A percentile compares a stretch with the other conserved stretches of the same genome.
Evolutionary conservation across 129 eudicot species (phyloP).

Genomic region (Lonicera japonica): DNA sequence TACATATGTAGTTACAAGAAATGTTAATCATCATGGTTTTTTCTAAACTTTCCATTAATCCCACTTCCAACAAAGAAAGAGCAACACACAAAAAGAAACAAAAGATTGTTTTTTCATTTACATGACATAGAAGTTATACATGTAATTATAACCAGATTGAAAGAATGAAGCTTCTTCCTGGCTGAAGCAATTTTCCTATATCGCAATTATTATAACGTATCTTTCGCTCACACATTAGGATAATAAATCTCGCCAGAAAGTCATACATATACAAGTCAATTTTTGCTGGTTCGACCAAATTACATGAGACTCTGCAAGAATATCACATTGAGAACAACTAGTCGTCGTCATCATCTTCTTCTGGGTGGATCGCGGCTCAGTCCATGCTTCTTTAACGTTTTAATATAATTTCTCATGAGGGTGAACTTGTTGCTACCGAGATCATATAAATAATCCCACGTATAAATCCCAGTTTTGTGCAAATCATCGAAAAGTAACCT

Average conservation of each 20-base stretch:
- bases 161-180: background rate
- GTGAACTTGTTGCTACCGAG: conserved; percentile 58
- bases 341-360: conserved; percentile 10
- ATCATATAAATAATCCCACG: conserved; percentile 54
- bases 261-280: too few species aligned
- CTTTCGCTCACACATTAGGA: background rate
- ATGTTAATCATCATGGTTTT: too few species aligned
- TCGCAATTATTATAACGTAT: too few species aligned
- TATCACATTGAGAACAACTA: background rate
- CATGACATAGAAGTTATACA: background rate
- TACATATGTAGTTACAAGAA: too few species aligned
- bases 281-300: too few species aligned
- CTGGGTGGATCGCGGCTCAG: conserved; percentile 48
- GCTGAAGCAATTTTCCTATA: background rate
- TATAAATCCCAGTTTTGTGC: conserved; percentile 61
- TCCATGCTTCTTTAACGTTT: conserved; percentile 47
- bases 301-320: background rate
- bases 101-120: background rate
- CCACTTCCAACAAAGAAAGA: too few species aligned
- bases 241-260: background rate
- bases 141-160: background rate
- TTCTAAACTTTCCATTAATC: too few species aligned
- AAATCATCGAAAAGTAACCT: conserved; percentile 61
- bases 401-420: conserved; percentile 50
- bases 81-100: background rate